Evolutionary conservation across 345 rosid genomes (phyloP).

Genomic region (Streptanthus diversifolius): DNA sequence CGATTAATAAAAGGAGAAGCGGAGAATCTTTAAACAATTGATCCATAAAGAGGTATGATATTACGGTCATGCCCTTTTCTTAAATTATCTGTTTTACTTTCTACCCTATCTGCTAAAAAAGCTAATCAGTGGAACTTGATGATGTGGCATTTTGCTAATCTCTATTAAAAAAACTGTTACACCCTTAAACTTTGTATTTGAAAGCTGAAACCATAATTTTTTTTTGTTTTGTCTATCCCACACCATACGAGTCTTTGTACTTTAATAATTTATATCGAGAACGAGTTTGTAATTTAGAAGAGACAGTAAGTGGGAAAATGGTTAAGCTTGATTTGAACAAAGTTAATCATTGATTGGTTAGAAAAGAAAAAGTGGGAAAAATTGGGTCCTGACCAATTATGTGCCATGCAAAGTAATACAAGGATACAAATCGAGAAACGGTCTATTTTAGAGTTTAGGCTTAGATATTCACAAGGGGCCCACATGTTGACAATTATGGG

Average conservation of each 20-base stretch:
- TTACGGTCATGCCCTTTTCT: constrained; percentile 34
- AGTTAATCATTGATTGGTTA: neutral
- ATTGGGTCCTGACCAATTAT: constrained; percentile 16
- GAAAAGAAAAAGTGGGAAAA: neutral
- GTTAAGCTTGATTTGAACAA: neutral
- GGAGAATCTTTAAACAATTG: constrained; percentile 11
- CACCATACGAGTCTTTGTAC: neutral
- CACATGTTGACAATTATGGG: constrained; percentile 22
- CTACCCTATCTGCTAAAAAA: neutral
- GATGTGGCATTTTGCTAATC: neutral
- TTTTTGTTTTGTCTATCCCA: neutral
- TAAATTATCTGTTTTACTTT: neutral
- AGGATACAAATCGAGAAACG: constrained; percentile 18
- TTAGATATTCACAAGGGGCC: constrained; percentile 12
- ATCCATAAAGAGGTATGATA: neutral
- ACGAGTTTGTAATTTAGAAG: neutral
- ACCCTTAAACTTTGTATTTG: neutral
- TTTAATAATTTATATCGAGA: neutral
- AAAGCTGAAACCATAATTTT: neutral
- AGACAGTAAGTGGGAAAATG: neutral
- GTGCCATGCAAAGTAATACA: constrained; percentile 23
- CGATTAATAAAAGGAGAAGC: neutral
- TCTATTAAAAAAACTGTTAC: neutral
- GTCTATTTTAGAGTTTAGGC: constrained; percentile 33
- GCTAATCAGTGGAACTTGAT: neutral